Conservation (phyloP, 2,329 filamentous ascomycete species). For the Clonostachys byssicola region DNA sequence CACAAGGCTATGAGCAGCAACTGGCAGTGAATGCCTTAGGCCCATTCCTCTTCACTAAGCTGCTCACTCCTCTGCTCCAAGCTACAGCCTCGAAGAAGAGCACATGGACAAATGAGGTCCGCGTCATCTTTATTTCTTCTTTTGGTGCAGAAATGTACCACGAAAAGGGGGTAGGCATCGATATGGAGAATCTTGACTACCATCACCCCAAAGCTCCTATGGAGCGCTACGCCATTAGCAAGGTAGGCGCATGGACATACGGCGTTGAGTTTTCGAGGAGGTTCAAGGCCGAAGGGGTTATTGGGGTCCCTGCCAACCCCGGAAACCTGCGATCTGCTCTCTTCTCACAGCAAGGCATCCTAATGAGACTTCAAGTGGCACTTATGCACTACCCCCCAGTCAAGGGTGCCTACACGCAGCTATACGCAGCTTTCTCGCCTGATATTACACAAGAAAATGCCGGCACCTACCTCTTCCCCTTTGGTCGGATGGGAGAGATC, state of each 20-base stretch:
- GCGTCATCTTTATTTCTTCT: slow-evolving; percentile 13
- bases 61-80: slow-evolving; percentile 22
- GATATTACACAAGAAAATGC: slow-evolving; percentile 29
- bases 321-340: slow-evolving; percentile 27
- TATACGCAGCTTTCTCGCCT: slow-evolving; percentile 39
- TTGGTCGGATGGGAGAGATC: slow-evolving; percentile 19
- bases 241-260: slow-evolving; percentile 11
- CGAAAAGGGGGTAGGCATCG: slow-evolving; percentile 7
- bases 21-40: slow-evolving; percentile 30
- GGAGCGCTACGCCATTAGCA: slow-evolving; percentile 14
- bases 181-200: slow-evolving; percentile 15
- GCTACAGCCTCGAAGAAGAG: slow-evolving; percentile 20
- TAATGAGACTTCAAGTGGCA: slow-evolving; percentile 6
- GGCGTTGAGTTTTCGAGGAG: slow-evolving; percentile 13
- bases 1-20: slow-evolving; percentile 22
- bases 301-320: slow-evolving; percentile 21
- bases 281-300: slow-evolving; percentile 11
- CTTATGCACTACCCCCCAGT: slow-evolving; percentile 16
- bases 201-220: slow-evolving; percentile 4
- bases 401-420: slow-evolving; percentile 40
- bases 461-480: slow-evolving; percentile 1
- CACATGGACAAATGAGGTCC: slow-evolving; percentile 5
- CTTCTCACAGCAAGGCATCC: slow-evolving; percentile 10
- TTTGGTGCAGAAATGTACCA: slow-evolving; percentile 4
- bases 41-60: slow-evolving; percentile 27